These are phyloP conservation scores for Plasmodium gonderi DNA, from an alignment of 169 alveolate species.

Conservation along the genomic window DNA sequence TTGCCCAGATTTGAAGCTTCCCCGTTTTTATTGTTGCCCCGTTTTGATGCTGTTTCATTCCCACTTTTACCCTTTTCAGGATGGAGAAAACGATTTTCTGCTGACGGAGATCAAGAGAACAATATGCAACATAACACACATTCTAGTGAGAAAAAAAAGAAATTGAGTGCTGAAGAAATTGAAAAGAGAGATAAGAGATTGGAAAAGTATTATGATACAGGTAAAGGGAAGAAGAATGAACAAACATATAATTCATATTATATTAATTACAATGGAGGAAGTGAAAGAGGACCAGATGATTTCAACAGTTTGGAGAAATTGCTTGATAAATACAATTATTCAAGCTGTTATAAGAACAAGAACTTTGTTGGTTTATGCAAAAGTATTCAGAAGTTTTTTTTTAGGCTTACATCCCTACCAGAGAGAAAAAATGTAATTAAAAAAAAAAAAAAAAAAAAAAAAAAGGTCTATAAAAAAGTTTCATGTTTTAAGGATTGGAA, in stretches of 20 bases:
- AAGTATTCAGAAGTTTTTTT: conserved; percentile 85
- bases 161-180: conserved; percentile 43
- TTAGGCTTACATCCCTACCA: conserved; percentile 87
- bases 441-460: too few species aligned
- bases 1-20: background rate
- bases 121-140: background rate
- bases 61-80: background rate
- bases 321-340: conserved; percentile 39
- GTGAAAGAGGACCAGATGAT: conserved; percentile 16
- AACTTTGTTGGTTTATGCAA: conserved; percentile 84
- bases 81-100: background rate
- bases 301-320: conserved; percentile 16
- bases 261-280: background rate
- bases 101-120: conserved; percentile 5
- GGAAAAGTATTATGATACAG: conserved; percentile 16
- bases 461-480: too few species aligned
- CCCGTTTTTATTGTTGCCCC: background rate
- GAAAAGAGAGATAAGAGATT: conserved; percentile 43
- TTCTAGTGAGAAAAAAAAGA: conserved; percentile 31
- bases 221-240: conserved; percentile 13
- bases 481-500: background rate
- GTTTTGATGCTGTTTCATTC: background rate
- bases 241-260: background rate
- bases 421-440: conserved; percentile 83
- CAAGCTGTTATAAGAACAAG: conserved; percentile 68